Evolutionary conservation across 768 basidiomycete genomes (phyloP).

Genomic region (Boletellus emodensis): DNA sequence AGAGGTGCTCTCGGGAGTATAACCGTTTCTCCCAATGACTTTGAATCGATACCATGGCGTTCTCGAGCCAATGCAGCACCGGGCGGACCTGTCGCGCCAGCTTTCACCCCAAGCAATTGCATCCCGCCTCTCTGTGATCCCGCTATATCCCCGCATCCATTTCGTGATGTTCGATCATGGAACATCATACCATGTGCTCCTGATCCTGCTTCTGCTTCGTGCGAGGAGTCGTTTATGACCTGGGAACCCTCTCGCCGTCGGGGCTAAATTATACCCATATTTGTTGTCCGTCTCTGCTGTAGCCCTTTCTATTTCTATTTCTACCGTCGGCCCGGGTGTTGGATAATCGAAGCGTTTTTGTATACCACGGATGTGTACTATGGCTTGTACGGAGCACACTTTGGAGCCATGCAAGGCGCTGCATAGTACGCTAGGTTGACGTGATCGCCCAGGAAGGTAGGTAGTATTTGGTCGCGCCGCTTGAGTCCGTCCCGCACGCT

Average conservation of each 20-base stretch:
- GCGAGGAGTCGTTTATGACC: constrained; percentile 59
- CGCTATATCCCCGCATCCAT: constrained; percentile 14
- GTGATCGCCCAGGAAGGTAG: constrained; percentile 1
- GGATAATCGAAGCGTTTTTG: background rate
- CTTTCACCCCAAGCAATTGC: constrained; percentile 10
- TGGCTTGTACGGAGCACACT: background rate
- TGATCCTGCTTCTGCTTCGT: constrained; percentile 32
- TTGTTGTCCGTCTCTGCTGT: background rate
- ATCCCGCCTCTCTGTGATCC: constrained; percentile 20
- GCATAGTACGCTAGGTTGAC: constrained; percentile 9
- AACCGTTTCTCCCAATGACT: constrained; percentile 25
- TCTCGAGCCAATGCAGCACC: constrained; percentile 14
- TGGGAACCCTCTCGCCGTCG: constrained; percentile 49
- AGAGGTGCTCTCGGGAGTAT: constrained; percentile 43
- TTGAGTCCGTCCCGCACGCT: no score
- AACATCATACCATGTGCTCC: constrained; percentile 13
- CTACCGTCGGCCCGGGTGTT: background rate
- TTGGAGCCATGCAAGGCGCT: background rate
- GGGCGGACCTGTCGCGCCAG: background rate
- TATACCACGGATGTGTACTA: constrained; percentile 5
- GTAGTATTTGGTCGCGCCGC: background rate
- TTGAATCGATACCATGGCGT: constrained; percentile 9
- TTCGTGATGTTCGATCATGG: constrained; percentile 20
- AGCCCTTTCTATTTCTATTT: background rate
- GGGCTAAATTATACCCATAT: constrained; percentile 15